Percentiles rank a stretch among this genome's conserved stretches.
These are phyloP conservation scores for Houttuynia cordata DNA, from an alignment of 164 flowering plant genomes.

Conservation along the genomic window DNA sequence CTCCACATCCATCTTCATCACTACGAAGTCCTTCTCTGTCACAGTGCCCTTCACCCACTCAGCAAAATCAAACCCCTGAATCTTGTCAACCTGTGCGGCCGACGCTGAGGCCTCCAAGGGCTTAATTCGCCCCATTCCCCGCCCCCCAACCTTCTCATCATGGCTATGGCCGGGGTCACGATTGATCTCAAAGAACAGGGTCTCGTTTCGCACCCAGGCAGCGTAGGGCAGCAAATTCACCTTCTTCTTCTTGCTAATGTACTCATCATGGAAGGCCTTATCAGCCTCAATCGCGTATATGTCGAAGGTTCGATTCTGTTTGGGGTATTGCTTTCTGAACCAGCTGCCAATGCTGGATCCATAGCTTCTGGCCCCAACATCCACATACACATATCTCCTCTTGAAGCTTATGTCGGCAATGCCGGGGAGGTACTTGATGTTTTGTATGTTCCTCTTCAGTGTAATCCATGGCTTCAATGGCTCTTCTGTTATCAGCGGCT, in stretches of 20 bases:
- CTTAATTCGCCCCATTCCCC: slow-evolving; percentile 92
- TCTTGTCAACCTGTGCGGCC: slow-evolving; percentile 42
- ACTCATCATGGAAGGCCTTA: slow-evolving; percentile 57
- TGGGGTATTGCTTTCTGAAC: slow-evolving; percentile 94
- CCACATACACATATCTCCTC: slow-evolving; percentile 69
- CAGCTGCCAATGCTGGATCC: slow-evolving; percentile 96
- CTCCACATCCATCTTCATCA: slow-evolving; percentile 99
- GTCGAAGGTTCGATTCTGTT: slow-evolving; percentile 80
- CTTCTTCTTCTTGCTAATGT: slow-evolving; percentile 39
- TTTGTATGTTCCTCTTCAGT: slow-evolving; percentile 65
- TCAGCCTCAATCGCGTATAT: slow-evolving; percentile 96
- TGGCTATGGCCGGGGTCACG: slow-evolving; percentile 44
- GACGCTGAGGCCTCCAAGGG: slow-evolving; percentile 20
- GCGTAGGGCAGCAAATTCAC: slow-evolving; percentile 77
- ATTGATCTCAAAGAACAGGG: slow-evolving; percentile 65
- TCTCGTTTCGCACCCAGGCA: slow-evolving; percentile 88
- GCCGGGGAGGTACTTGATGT: slow-evolving; percentile 58
- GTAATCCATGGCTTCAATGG: slow-evolving; percentile 95
- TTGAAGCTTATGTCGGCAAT: slow-evolving; percentile 79
- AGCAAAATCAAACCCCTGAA: slow-evolving; percentile 90
- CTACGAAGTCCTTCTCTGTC: slow-evolving; percentile 73
- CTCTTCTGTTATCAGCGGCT: slow-evolving; percentile 69
- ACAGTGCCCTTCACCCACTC: slow-evolving; percentile 83
- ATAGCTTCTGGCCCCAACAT: slow-evolving; percentile 88
- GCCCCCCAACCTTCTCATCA: slow-evolving; percentile 23